These are phyloP conservation scores for Mucor piriformis DNA, from an alignment of 371 early-diverging fungal genomes.

Conservation along the genomic window DNA sequence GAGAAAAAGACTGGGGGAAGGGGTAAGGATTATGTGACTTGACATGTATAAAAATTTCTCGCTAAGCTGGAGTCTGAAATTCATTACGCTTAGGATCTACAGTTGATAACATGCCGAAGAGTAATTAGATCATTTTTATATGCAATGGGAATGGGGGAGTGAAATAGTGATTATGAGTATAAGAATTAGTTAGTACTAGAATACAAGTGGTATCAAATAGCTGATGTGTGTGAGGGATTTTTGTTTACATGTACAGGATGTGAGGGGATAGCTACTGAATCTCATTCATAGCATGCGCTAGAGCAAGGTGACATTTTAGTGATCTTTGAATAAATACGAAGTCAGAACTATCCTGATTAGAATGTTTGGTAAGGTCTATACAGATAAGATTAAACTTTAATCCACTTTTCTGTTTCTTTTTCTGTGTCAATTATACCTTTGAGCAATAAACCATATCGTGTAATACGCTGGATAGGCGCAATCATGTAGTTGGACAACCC, in stretches of 20 bases:
- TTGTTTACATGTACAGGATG: background rate
- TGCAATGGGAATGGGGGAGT: background rate
- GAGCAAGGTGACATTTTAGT: slow-evolving; percentile 26
- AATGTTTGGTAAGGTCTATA: slow-evolving; percentile 33
- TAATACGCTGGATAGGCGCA: slow-evolving; percentile 50
- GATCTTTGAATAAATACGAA: slow-evolving; percentile 20
- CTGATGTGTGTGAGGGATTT: background rate
- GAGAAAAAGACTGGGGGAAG: background rate
- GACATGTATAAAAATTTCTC: background rate
- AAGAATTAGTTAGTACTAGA: background rate
- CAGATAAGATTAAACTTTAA: background rate
- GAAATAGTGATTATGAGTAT: too few relatives aligned
- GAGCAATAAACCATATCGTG: slow-evolving; percentile 41
- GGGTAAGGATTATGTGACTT: background rate
- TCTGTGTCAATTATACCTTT: slow-evolving; percentile 27
- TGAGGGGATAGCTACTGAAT: slow-evolving; percentile 16
- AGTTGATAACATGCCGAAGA: background rate
- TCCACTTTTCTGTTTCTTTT: background rate
- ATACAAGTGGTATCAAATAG: background rate
- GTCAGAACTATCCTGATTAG: slow-evolving; percentile 19
- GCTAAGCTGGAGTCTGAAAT: too few relatives aligned
- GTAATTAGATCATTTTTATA: background rate
- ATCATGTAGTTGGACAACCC: slow-evolving; percentile 46
- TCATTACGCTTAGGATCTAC: too few relatives aligned
- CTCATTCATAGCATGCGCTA: slow-evolving; percentile 35